phyloP scores from a whole-genome alignment of 192 early-diverging fungal species.

The Funneliformis mosseae region DNA sequence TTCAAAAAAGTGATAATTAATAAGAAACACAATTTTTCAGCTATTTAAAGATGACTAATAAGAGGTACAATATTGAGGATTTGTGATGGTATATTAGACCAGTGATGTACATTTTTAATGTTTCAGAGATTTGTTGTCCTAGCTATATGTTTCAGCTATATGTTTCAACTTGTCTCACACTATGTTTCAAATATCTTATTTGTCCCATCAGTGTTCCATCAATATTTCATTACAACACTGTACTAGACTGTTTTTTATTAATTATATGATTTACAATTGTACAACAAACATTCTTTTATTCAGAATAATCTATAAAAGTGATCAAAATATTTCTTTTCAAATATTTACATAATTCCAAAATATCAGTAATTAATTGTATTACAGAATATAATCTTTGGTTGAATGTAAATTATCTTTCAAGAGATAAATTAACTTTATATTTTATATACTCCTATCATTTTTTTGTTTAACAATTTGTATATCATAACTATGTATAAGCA shows the following conservation, averaged over 20 bases:
- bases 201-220: too few species aligned
- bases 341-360: neutral
- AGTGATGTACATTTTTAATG: too few species aligned
- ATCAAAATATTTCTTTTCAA: neutral
- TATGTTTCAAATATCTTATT: too few species aligned
- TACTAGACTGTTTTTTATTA: too few species aligned
- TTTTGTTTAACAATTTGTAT: too few species aligned
- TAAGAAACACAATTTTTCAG: conserved; percentile 9
- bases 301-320: neutral
- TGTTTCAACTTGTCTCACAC: too few species aligned
- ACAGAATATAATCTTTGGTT: conserved; percentile 5
- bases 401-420: conserved; percentile 7
- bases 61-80: conserved; percentile 15
- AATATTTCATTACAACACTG: too few species aligned
- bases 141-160: too few species aligned
- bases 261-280: conserved; percentile 1
- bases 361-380: neutral
- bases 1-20: conserved; percentile 12
- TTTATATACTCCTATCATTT: too few species aligned
- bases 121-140: too few species aligned
- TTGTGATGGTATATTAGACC: conserved; percentile 13
- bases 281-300: neutral
- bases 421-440: too few species aligned
- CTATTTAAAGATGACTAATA: conserved; percentile 17
- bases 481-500: too few species aligned